These are phyloP conservation scores for Lignosus rhinocerotis DNA, from an alignment of 1,284 basidiomycete species.

Conservation along the genomic window DNA sequence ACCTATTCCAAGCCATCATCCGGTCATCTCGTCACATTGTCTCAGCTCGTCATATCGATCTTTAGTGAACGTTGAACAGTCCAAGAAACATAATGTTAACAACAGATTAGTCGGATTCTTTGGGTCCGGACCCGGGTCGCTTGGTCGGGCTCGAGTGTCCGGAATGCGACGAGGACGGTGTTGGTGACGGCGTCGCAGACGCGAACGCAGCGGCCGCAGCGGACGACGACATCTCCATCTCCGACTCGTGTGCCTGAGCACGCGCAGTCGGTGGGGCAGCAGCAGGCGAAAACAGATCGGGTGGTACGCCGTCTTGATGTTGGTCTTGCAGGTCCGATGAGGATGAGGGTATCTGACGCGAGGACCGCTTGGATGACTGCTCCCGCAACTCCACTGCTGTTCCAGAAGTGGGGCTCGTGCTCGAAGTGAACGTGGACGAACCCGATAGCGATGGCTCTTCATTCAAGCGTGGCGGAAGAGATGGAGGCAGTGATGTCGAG, in stretches of 20 bases:
- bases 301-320: background rate
- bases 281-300: slow-evolving; percentile 7
- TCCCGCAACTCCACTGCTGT: slow-evolving; percentile 5
- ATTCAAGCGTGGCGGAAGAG: slow-evolving; percentile 4
- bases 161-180: slow-evolving; percentile 9
- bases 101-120: slow-evolving; percentile 7
- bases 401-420: background rate
- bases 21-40: slow-evolving; percentile 3
- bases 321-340: background rate
- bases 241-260: slow-evolving; percentile 10
- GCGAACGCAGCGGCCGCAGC: slow-evolving; percentile 22
- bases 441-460: background rate
- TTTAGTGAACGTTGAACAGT: background rate
- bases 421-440: slow-evolving; percentile 1
- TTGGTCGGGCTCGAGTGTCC: slow-evolving; percentile 21
- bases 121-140: slow-evolving; percentile 16
- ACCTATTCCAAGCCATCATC: background rate
- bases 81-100: background rate
- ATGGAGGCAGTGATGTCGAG: slow-evolving; percentile 4
- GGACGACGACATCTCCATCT: slow-evolving; percentile 18
- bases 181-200: slow-evolving; percentile 21
- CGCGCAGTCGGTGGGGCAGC: background rate
- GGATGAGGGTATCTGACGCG: slow-evolving; percentile 8
- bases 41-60: slow-evolving; percentile 1
- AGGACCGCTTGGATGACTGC: slow-evolving; percentile 18